These are phyloP conservation scores for Leccinum rimulosum DNA, from an alignment of 768 basidiomycete genomes.

Conservation along the genomic window DNA sequence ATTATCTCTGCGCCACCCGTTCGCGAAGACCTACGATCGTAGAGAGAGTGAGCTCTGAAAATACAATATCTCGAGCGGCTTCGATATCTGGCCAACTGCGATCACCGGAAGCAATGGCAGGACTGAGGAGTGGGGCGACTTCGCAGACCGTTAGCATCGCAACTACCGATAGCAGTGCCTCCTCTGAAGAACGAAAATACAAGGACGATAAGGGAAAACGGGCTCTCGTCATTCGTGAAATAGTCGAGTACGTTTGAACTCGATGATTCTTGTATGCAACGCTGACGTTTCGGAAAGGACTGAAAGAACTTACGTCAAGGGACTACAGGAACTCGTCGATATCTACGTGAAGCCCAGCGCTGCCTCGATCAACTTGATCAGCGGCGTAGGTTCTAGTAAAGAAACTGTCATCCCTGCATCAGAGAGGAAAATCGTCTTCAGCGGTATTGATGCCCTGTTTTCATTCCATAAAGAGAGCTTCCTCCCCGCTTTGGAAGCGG, in stretches of 20 bases:
- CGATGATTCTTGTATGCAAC: neutral
- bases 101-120: constrained; percentile 60
- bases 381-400: constrained; percentile 67
- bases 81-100: constrained; percentile 58
- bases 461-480: constrained; percentile 93
- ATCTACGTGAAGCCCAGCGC: constrained; percentile 91
- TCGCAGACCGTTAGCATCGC: constrained; percentile 72
- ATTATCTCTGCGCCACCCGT: constrained; percentile 37
- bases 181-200: constrained; percentile 78
- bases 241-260: constrained; percentile 67
- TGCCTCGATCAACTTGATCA: constrained; percentile 64
- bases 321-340: constrained; percentile 89
- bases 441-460: constrained; percentile 83
- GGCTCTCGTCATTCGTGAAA: constrained; percentile 82
- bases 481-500: constrained; percentile 83
- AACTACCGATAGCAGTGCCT: constrained; percentile 69
- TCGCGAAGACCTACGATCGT: constrained; percentile 66
- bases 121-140: constrained; percentile 56
- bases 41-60: constrained; percentile 44
- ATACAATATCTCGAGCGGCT: constrained; percentile 52
- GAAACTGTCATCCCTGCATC: constrained; percentile 83
- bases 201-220: constrained; percentile 91
- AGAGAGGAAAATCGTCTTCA: constrained; percentile 91
- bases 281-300: constrained; percentile 53
- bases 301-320: constrained; percentile 91